Evolutionary conservation across 2,329 filamentous ascomycete genomes (phyloP).

Genomic region (Paraconiothyrium sp.): DNA sequence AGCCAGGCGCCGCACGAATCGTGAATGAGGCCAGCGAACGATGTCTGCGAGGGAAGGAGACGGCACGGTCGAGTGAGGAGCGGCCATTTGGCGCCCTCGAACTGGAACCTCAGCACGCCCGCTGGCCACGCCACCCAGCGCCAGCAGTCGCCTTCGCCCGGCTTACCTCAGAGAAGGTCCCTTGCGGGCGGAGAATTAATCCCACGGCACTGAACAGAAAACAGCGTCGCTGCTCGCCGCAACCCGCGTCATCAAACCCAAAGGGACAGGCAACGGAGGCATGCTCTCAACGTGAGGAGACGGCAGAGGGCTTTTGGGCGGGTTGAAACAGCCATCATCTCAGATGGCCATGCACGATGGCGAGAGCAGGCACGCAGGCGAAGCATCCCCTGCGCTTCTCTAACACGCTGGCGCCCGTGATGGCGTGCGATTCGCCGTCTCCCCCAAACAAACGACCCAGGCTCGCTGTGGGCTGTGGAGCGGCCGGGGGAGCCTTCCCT

Average conservation of each 20-base stretch:
- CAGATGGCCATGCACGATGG: conserved; percentile 11
- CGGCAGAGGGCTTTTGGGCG: background rate
- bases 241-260: background rate
- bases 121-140: conserved; percentile 9
- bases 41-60: background rate
- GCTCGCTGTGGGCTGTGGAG: background rate
- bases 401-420: conserved; percentile 36
- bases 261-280: background rate
- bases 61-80: conserved; percentile 16
- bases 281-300: conserved; percentile 1
- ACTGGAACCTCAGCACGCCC: background rate
- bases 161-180: background rate
- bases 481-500: background rate
- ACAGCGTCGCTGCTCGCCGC: background rate
- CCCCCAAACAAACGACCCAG: conserved; percentile 4
- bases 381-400: conserved; percentile 16
- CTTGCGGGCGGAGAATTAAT: conserved; percentile 1
- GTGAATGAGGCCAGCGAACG: background rate
- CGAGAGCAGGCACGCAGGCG: conserved; percentile 9
- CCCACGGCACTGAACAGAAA: background rate
- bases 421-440: background rate
- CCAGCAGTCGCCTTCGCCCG: background rate
- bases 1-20: background rate
- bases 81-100: conserved; percentile 19
- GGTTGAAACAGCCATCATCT: conserved; percentile 17